Conservation (phyloP, 306 rosid genomes). For the Ziziphus jujuba region DNA sequence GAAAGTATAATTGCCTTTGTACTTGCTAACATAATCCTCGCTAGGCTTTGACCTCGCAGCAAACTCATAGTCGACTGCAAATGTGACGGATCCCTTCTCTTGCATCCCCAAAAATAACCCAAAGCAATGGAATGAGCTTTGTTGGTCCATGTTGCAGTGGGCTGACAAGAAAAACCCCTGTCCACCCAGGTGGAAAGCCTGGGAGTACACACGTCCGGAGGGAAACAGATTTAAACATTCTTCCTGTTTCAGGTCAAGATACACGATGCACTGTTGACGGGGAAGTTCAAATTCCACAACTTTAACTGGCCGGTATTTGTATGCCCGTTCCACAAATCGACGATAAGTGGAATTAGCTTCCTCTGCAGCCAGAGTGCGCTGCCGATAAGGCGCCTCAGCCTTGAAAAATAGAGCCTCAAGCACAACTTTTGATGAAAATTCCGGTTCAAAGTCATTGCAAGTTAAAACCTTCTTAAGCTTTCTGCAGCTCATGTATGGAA, state of each 20-base stretch:
- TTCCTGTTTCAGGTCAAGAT: slow-evolving; percentile 47
- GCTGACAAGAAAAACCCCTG: slow-evolving; percentile 49
- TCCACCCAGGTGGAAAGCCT: slow-evolving; percentile 39
- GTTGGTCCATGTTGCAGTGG: slow-evolving; percentile 52
- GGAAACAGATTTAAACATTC: slow-evolving; percentile 43
- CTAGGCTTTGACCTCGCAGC: slow-evolving; percentile 36
- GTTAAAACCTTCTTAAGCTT: slow-evolving; percentile 43
- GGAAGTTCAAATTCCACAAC: slow-evolving; percentile 44
- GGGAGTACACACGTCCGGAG: slow-evolving; percentile 35
- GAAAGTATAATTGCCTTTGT: slow-evolving; percentile 41
- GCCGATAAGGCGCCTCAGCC: slow-evolving; percentile 40
- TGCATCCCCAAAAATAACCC: slow-evolving; percentile 46
- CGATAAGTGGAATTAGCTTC: slow-evolving; percentile 14
- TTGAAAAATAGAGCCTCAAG: slow-evolving; percentile 54
- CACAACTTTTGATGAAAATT: slow-evolving; percentile 40
- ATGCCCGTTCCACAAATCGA: slow-evolving; percentile 45
- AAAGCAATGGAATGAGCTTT: slow-evolving; percentile 37
- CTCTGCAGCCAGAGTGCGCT: slow-evolving; percentile 29
- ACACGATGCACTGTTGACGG: slow-evolving; percentile 32
- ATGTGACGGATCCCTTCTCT: slow-evolving; percentile 30
- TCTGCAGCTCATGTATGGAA: slow-evolving; percentile 48
- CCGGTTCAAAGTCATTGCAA: slow-evolving; percentile 43
- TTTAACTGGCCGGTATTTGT: slow-evolving; percentile 45
- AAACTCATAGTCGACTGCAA: slow-evolving; percentile 44
- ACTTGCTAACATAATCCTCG: slow-evolving; percentile 32